Percentiles rank a stretch among this genome's conserved stretches.
Conservation (phyloP, 202 grass and related monocot genomes). For the Miscanthus sacchariflorus region DNA sequence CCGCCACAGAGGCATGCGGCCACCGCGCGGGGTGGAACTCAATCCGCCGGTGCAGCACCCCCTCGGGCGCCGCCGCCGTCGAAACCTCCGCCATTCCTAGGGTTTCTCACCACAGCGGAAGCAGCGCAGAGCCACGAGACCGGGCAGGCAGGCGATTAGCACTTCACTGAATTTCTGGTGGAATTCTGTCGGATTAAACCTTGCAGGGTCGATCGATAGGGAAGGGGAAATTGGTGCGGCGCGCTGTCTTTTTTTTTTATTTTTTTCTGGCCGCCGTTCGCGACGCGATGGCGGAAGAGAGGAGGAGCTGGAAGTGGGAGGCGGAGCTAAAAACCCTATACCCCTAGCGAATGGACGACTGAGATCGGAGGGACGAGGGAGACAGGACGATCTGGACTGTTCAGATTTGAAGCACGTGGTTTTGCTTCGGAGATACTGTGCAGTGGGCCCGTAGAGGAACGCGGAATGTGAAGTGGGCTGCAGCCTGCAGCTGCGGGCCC, state of each 20-base stretch:
- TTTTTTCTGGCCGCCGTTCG: conserved; percentile 54
- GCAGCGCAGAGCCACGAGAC: background rate
- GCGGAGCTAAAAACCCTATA: conserved; percentile 59
- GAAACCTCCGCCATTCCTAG: conserved; percentile 58
- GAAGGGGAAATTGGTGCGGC: conserved; percentile 36
- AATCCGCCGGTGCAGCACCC: conserved; percentile 64
- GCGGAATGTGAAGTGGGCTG: background rate
- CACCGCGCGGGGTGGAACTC: conserved; percentile 70
- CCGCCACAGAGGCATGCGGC: conserved; percentile 38
- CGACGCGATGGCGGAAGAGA: conserved; percentile 49
- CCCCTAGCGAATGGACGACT: conserved; percentile 34
- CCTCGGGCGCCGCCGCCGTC: conserved; percentile 50
- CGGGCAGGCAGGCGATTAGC: background rate
- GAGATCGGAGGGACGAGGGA: background rate
- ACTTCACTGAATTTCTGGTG: background rate
- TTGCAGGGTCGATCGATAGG: conserved; percentile 43
- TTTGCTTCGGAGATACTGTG: background rate
- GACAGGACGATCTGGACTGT: conserved; percentile 29
- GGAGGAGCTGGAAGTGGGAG: conserved; percentile 1
- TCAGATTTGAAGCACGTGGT: conserved; percentile 12
- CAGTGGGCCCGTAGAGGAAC: background rate
- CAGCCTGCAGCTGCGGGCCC: background rate
- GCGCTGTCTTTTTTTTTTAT: background rate
- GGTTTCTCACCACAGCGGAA: conserved; percentile 24
- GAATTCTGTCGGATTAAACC: conserved; percentile 27